Conservation (phyloP, 2,329 filamentous ascomycete species). For the Aspergillus fumigatiaffinis region DNA sequence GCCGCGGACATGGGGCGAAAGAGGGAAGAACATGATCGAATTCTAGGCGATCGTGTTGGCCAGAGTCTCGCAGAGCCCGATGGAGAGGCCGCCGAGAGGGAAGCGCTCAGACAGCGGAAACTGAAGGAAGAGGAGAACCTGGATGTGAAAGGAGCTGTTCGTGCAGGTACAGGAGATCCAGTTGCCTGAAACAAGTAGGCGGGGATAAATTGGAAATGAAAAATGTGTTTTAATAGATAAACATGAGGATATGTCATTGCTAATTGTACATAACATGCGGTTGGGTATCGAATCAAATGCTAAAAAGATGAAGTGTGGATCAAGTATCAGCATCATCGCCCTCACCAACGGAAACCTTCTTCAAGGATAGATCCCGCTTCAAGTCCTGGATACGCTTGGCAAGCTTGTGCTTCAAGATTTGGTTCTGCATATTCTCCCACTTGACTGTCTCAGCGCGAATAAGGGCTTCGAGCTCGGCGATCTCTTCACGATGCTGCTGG, state of each 20-base stretch:
- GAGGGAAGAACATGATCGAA: constrained; percentile 29
- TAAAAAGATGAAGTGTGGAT: constrained; percentile 7
- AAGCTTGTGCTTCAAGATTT: constrained; percentile 42
- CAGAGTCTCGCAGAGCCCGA: constrained; percentile 16
- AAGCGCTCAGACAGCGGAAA: constrained; percentile 23
- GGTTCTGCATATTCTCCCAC: constrained; percentile 39
- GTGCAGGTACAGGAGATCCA: constrained; percentile 23
- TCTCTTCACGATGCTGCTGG: constrained; percentile 44
- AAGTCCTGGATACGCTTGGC: constrained; percentile 42
- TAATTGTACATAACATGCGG: constrained; percentile 1
- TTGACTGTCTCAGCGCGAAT: constrained; percentile 36
- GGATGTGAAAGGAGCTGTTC: constrained; percentile 26
- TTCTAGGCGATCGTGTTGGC: constrained; percentile 26
- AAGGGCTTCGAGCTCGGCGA: constrained; percentile 40
- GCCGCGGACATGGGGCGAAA: constrained; percentile 33
- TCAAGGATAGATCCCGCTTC: constrained; percentile 42
- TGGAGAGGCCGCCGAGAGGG: constrained; percentile 20
- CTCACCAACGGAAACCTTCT: constrained; percentile 41
- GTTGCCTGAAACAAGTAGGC: constrained; percentile 35
- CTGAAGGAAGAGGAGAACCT: constrained; percentile 24
- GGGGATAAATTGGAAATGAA: background rate
- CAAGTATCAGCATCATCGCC: constrained; percentile 29
- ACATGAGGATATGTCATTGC: background rate
- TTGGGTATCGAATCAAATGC: constrained; percentile 11
- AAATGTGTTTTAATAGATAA: background rate